These are phyloP conservation scores for Boletus coccyginus DNA, from an alignment of 768 basidiomycete genomes.

Conservation along the genomic window DNA sequence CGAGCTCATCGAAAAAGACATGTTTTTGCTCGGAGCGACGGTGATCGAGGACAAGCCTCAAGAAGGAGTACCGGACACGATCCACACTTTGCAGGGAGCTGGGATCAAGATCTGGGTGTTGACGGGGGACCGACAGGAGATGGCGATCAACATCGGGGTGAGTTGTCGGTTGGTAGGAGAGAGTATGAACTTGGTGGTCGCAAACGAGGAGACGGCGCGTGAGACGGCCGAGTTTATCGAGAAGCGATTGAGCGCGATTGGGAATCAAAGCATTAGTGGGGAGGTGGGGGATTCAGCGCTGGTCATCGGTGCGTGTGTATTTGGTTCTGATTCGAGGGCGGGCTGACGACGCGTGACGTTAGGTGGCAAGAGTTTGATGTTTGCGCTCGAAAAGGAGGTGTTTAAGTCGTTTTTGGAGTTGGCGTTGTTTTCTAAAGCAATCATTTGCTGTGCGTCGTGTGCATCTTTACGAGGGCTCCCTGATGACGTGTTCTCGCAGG, in stretches of 20 bases:
- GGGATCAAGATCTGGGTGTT: slow-evolving; percentile 94
- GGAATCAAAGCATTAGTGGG: slow-evolving; percentile 94
- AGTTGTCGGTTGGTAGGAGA: too few species aligned
- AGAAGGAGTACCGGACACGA: slow-evolving; percentile 97
- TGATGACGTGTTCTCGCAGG: too few species aligned
- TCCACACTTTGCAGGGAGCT: slow-evolving; percentile 95
- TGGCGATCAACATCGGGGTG: too few species aligned
- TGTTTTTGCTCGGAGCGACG: slow-evolving; percentile 94
- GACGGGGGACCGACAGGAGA: too few species aligned
- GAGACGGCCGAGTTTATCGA: slow-evolving; percentile 84
- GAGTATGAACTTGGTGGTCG: too few species aligned
- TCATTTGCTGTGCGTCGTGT: too few species aligned
- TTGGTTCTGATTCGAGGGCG: not conserved
- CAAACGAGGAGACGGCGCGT: too few species aligned
- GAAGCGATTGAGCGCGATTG: slow-evolving; percentile 91
- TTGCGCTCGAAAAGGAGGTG: too few species aligned
- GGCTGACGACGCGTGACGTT: slow-evolving; percentile 29
- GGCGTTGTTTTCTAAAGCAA: too few species aligned
- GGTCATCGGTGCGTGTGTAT: slow-evolving; percentile 65
- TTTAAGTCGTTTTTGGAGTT: too few species aligned
- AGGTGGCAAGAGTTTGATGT: too few species aligned
- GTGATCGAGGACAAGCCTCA: slow-evolving; percentile 99
- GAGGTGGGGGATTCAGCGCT: slow-evolving; percentile 94
- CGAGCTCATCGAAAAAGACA: slow-evolving; percentile 91
- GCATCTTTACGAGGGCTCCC: too few species aligned